phyloP scores from a whole-genome alignment of 192 early-diverging fungal genomes.

The Phycomyces blakesleeanus region DNA sequence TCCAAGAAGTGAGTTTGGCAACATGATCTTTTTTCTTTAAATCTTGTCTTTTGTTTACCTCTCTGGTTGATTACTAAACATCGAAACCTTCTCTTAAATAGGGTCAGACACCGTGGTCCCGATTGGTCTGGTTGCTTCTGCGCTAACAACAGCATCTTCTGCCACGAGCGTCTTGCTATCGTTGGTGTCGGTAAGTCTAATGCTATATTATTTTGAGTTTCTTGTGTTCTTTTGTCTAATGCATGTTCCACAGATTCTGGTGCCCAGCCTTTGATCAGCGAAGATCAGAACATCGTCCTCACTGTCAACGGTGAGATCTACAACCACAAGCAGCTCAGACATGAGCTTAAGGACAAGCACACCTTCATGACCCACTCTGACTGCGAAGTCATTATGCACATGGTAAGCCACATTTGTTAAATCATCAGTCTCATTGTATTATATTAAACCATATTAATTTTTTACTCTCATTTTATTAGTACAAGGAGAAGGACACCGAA shows the following conservation, averaged over 20 bases:
- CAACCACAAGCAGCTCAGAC: conserved; percentile 87
- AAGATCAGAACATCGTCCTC: conserved; percentile 82
- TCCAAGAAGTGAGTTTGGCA: conserved; percentile 71
- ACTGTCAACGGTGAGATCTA: conserved; percentile 99
- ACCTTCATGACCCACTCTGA: conserved; percentile 96
- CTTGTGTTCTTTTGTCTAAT: neutral
- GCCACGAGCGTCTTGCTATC: conserved; percentile 97
- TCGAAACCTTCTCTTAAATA: conserved; percentile 27
- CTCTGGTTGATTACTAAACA: neutral
- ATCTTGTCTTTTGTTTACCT: too few species aligned
- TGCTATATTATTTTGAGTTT: too few species aligned
- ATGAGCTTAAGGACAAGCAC: conserved; percentile 64
- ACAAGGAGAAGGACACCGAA: conserved; percentile 80
- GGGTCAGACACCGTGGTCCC: conserved; percentile 96
- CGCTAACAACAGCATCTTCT: conserved; percentile 81
- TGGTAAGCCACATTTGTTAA: conserved; percentile 65
- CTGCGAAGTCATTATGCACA: conserved; percentile 93
- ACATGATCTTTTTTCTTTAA: too few species aligned
- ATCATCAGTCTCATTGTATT: too few species aligned
- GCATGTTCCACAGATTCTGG: conserved; percentile 63
- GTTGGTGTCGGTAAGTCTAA: conserved; percentile 85
- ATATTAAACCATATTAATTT: conserved; percentile 7
- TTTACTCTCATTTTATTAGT: conserved; percentile 45
- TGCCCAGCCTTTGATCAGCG: conserved; percentile 94
- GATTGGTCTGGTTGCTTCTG: conserved; percentile 94